Evolutionary conservation across 2,329 filamentous ascomycete genomes (phyloP).

Genomic region (Microdochium bolleyi): DNA sequence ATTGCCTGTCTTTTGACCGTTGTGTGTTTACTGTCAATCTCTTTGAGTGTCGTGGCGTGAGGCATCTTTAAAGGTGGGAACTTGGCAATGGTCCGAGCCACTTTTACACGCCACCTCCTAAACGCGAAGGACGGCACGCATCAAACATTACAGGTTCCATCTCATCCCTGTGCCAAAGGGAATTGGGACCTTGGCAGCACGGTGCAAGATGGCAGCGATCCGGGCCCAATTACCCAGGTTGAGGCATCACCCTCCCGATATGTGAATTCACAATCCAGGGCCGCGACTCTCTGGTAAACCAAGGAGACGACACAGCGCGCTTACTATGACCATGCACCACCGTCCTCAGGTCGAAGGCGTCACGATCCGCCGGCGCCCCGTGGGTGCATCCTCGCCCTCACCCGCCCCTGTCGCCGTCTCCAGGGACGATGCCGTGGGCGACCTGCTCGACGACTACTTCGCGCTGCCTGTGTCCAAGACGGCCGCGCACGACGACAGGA

Average conservation of each 20-base stretch:
- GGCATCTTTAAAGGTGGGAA: no score
- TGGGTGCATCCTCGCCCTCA: conserved; percentile 48
- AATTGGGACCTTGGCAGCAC: no score
- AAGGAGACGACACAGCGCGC: background rate
- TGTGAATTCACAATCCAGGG: background rate
- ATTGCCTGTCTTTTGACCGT: no score
- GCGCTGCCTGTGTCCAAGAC: background rate
- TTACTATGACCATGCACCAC: conserved; percentile 40
- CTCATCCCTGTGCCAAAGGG: no score
- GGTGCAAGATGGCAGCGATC: background rate
- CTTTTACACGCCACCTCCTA: no score
- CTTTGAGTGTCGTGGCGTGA: no score
- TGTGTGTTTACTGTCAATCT: no score
- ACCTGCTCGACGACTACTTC: conserved; percentile 1
- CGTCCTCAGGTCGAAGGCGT: conserved; percentile 76
- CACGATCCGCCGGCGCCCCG: conserved; percentile 76
- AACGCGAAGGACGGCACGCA: no score
- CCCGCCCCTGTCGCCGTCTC: conserved; percentile 41
- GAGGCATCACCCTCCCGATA: background rate
- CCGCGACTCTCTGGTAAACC: no score
- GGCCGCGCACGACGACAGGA: background rate
- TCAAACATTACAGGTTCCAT: no score
- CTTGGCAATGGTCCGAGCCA: no score
- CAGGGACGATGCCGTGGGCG: background rate
- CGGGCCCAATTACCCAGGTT: background rate